Percentiles rank a stretch among this genome's conserved stretches.
phyloP scores from a whole-genome alignment of 2,329 filamentous ascomycete genomes.

The Penicillium sclerotiorum region DNA sequence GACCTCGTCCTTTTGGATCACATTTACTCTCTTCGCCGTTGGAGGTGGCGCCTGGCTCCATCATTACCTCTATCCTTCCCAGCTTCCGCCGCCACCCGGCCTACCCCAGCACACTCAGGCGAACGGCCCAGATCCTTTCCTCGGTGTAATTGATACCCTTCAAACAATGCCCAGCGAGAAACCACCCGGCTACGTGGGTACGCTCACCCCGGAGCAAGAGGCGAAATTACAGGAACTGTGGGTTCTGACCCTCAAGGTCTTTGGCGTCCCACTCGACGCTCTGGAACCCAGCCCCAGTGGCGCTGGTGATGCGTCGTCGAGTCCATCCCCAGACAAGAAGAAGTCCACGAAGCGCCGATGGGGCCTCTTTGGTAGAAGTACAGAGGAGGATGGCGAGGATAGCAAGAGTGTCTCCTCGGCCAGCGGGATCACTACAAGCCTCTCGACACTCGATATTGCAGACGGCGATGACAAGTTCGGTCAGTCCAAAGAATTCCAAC shows the following conservation, averaged over 20 bases:
- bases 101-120: conserved; percentile 13
- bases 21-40: conserved; percentile 35
- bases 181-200: conserved; percentile 71
- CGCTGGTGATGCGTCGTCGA: conserved; percentile 20
- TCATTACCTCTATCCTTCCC: conserved; percentile 30
- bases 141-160: conserved; percentile 40
- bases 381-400: conserved; percentile 45
- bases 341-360: conserved; percentile 73
- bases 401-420: conserved; percentile 38
- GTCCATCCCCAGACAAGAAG: conserved; percentile 53
- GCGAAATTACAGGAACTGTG: conserved; percentile 87
- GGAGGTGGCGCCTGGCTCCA: conserved; percentile 40
- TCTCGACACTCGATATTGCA: conserved; percentile 42
- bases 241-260: conserved; percentile 73
- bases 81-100: conserved; percentile 11
- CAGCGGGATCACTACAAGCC: conserved; percentile 39
- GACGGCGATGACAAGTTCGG: conserved; percentile 88
- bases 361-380: conserved; percentile 65
- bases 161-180: conserved; percentile 37
- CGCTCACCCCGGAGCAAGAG: conserved; percentile 86
- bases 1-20: conserved; percentile 44
- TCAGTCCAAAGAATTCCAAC: conserved; percentile 81
- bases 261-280: conserved; percentile 58
- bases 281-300: conserved; percentile 25
- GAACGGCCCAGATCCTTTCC: conserved; percentile 25